Evolutionary conservation across 805 yeast genomes (phyloP), one percentile per base, ranked within the genome.

Genomic region (Kodamaea kakaduensis): DNA sequence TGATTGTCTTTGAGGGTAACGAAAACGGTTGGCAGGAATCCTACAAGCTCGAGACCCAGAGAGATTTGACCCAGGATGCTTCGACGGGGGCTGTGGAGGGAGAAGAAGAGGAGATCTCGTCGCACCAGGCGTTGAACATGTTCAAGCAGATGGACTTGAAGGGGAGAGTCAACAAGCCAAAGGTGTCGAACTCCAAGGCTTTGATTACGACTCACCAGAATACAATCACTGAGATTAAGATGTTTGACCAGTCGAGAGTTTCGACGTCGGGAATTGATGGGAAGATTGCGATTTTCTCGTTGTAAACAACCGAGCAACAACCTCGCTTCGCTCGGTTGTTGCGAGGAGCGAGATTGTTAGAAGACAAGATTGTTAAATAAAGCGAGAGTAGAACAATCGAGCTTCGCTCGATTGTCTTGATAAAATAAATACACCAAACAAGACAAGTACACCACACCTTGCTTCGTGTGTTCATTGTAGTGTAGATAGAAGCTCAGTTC

Each of bases 101-200:
- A 13, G 73, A 66, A 27, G 74, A 67, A 33, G 76, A 69, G 31
- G 85, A 76, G 37, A 75, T 71, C 38, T 73, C 73, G 35, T 82
- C 84, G 44, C 84, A 83, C 44, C 76, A 81, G 45, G 94, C 94
- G 5, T 75, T 93, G 59, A 84, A 84, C 65, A 87, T 90, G 89
- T 93, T 93, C 69, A 81, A 86, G 61, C 96, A 90, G 61, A 68
- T 93, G 73, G 99, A 93, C 64, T 74, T 90, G 58, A 93, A 88
- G 70, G 99, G 99, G 41, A 75, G 84, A 38, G 76, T 76, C 34
- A 68, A 65, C 50, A 65, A 66, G 36, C 69, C 63, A 3, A 38
- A 35, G 32, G 44, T 46, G 27, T 38, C 40, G 12, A 37, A 57
- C 57, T 47, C 50, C 22, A 59, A 51, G 44, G 71, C 66, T 24